A percentile compares a stretch with the other conserved stretches of the same genome.
These are phyloP conservation scores for Russula vinacea DNA, from an alignment of 768 basidiomycete species.

Conservation along the genomic window DNA sequence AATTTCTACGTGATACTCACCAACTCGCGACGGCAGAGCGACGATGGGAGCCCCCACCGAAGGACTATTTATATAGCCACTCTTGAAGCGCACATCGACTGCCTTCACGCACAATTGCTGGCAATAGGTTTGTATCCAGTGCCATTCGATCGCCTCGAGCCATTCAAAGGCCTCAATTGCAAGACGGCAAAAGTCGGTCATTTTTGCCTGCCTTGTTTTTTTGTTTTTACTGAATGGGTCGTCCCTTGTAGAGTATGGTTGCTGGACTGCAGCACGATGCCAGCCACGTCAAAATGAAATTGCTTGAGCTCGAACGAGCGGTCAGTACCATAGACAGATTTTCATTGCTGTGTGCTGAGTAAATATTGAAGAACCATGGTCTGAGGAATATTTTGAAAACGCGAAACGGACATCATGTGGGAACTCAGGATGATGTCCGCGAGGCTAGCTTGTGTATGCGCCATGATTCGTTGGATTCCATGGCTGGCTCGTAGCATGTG, in stretches of 20 bases:
- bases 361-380: slow-evolving; percentile 22
- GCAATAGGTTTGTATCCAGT: slow-evolving; percentile 56
- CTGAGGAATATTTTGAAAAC: slow-evolving; percentile 24
- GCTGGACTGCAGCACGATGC: slow-evolving; percentile 66
- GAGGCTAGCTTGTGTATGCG: slow-evolving; percentile 20
- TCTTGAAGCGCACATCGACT: slow-evolving; percentile 69
- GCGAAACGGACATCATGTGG: slow-evolving; percentile 8
- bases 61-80: slow-evolving; percentile 70
- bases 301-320: slow-evolving; percentile 66
- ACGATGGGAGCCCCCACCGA: slow-evolving; percentile 62
- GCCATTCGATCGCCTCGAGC: slow-evolving; percentile 52
- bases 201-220: neutral
- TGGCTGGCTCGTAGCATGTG: neutral
- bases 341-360: neutral
- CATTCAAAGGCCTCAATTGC: slow-evolving; percentile 67
- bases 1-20: neutral
- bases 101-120: slow-evolving; percentile 57
- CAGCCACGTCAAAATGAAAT: slow-evolving; percentile 54
- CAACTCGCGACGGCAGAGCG: slow-evolving; percentile 41
- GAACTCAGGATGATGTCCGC: slow-evolving; percentile 6
- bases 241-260: slow-evolving; percentile 60
- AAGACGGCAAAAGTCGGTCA: slow-evolving; percentile 66
- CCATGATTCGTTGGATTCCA: slow-evolving; percentile 16
- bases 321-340: slow-evolving; percentile 40
- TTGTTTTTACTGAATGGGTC: neutral